Conservation (phyloP, 331 rosid species). For the Dryas integrifolia region DNA sequence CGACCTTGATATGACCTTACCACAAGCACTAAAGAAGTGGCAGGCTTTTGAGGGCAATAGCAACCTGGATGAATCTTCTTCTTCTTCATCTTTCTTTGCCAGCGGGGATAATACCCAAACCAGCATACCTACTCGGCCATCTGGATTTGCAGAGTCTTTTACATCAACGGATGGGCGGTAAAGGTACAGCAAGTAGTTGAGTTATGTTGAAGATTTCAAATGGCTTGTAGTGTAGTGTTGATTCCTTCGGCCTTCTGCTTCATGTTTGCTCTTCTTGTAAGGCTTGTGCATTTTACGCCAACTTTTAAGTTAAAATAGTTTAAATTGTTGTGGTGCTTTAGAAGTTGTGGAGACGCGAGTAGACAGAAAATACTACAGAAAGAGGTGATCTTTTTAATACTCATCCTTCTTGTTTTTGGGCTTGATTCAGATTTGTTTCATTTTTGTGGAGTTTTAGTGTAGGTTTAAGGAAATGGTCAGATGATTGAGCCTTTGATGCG, state of each 20-base stretch:
- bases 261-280: conserved; percentile 10
- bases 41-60: conserved; percentile 51
- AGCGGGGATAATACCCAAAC: conserved; percentile 51
- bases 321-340: conserved; percentile 4
- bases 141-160: conserved; percentile 50
- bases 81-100: conserved; percentile 22
- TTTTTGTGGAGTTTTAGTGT: not conserved
- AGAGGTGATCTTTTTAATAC: not conserved
- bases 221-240: conserved; percentile 15
- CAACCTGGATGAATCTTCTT: conserved; percentile 23
- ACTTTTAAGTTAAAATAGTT: not conserved
- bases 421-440: conserved; percentile 9
- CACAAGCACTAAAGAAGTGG: conserved; percentile 71
- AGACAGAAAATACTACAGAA: not conserved
- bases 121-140: conserved; percentile 52
- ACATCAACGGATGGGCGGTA: conserved; percentile 40
- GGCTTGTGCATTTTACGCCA: not conserved
- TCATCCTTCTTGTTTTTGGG: not conserved
- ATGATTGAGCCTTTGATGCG: no score
- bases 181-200: conserved; percentile 18
- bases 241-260: not conserved
- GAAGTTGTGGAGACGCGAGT: conserved; percentile 15
- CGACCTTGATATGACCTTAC: conserved; percentile 55
- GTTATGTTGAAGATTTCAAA: conserved; percentile 1
- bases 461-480: no score